Conservation (phyloP, 768 basidiomycete species). For the Leccinum subtestaceum region DNA sequence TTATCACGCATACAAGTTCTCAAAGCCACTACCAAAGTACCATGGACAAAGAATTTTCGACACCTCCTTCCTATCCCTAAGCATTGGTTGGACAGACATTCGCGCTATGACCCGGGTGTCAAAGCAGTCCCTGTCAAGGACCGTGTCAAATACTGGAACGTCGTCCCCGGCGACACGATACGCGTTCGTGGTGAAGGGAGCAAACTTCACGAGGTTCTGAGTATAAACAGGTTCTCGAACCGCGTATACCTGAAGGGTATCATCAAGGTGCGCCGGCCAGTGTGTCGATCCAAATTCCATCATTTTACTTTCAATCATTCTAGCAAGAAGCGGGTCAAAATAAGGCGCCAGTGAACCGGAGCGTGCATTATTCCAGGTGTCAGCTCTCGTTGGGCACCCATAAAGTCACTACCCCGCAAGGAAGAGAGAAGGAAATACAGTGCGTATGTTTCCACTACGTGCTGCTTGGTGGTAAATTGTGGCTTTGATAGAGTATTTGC, state of each 20-base stretch:
- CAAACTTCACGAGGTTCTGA: constrained; percentile 65
- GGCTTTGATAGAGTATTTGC: constrained; percentile 65
- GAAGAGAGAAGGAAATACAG: constrained; percentile 43
- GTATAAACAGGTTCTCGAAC: constrained; percentile 73
- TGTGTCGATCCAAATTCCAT: background rate
- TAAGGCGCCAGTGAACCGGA: constrained; percentile 29
- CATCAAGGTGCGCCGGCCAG: constrained; percentile 26
- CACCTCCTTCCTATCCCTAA: constrained; percentile 64
- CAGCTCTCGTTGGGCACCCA: constrained; percentile 72
- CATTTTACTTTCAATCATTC: constrained; percentile 2
- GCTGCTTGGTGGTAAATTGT: background rate
- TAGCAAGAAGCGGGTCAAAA: constrained; percentile 19
- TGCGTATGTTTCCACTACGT: constrained; percentile 31
- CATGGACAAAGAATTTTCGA: constrained; percentile 65
- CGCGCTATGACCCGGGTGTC: constrained; percentile 39
- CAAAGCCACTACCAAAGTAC: constrained; percentile 46
- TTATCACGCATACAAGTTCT: constrained; percentile 38
- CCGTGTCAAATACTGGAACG: constrained; percentile 83
- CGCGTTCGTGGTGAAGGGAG: constrained; percentile 63
- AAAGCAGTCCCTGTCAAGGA: constrained; percentile 63
- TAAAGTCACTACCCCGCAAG: constrained; percentile 31
- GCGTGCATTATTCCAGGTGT: constrained; percentile 74
- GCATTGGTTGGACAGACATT: constrained; percentile 44
- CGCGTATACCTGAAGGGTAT: constrained; percentile 54
- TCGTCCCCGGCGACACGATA: constrained; percentile 81